Evolutionary conservation across 192 early-diverging fungal species (phyloP).

Genomic region (Gigaspora rosea): DNA sequence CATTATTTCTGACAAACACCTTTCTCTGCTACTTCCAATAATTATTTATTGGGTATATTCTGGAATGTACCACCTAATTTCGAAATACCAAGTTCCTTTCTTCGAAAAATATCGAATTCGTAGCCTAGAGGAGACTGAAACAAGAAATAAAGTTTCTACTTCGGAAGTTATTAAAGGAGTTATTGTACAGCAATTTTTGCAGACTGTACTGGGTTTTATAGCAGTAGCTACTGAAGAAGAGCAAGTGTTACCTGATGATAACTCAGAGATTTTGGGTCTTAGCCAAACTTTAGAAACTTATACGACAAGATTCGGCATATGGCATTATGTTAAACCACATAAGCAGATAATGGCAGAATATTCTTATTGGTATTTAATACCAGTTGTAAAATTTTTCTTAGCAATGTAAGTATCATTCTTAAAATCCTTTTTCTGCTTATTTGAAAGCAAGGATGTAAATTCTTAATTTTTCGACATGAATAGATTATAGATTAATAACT

Average conservation of each 20-base stretch:
- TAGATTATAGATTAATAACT: not conserved
- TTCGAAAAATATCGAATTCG: constrained; percentile 75
- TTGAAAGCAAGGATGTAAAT: not conserved
- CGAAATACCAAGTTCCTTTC: constrained; percentile 55
- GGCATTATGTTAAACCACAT: not conserved
- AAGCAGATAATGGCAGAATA: constrained; percentile 14
- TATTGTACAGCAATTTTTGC: constrained; percentile 69
- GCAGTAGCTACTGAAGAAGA: constrained; percentile 33
- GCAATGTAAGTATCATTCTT: constrained; percentile 48
- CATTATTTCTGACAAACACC: constrained; percentile 52
- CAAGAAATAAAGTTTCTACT: constrained; percentile 66
- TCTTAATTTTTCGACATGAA: not conserved
- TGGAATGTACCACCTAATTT: constrained; percentile 63
- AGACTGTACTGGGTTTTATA: constrained; percentile 48
- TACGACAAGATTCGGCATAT: not conserved
- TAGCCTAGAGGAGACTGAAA: constrained; percentile 50
- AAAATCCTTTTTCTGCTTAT: not conserved
- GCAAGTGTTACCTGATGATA: constrained; percentile 13
- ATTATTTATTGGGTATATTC: constrained; percentile 73
- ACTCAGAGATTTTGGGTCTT: not conserved
- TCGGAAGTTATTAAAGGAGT: constrained; percentile 63
- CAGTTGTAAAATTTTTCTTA: constrained; percentile 44
- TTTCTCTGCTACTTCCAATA: constrained; percentile 58
- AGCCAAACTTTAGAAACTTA: not conserved
- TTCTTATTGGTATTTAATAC: constrained; percentile 39